Conservation (phyloP, 371 early-diverging fungal species). For the Actinomucor elegans region DNA sequence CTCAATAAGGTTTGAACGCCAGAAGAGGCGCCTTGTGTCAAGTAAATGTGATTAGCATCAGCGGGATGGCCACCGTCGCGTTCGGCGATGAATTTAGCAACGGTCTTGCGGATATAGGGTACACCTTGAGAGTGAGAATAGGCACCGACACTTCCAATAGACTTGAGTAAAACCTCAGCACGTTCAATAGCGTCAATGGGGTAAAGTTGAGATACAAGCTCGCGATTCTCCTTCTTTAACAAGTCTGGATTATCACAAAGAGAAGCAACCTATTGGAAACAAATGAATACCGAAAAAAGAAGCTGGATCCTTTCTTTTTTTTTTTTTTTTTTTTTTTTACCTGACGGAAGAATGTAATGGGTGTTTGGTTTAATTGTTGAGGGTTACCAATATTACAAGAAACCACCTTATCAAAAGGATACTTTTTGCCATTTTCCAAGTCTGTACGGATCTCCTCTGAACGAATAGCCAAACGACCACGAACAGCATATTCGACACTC, state of each 20-base stretch:
- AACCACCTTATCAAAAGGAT: slow-evolving; percentile 73
- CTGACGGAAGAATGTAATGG: slow-evolving; percentile 95
- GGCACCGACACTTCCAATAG: slow-evolving; percentile 83
- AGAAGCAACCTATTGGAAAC: slow-evolving; percentile 73
- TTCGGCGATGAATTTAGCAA: slow-evolving; percentile 82
- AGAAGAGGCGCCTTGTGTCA: slow-evolving; percentile 84
- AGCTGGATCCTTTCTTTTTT: background rate
- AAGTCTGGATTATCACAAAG: slow-evolving; percentile 88
- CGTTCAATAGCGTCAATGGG: slow-evolving; percentile 85
- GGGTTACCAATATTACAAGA: slow-evolving; percentile 97
- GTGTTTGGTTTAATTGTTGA: slow-evolving; percentile 87
- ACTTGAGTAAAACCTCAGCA: slow-evolving; percentile 67
- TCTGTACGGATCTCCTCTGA: slow-evolving; percentile 84
- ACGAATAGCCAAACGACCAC: slow-evolving; percentile 95
- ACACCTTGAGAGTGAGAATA: slow-evolving; percentile 96
- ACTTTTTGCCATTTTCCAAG: slow-evolving; percentile 41
- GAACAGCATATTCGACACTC: slow-evolving; percentile 93
- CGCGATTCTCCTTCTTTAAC: slow-evolving; percentile 54
- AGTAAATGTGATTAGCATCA: slow-evolving; percentile 77
- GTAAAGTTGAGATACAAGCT: slow-evolving; percentile 59
- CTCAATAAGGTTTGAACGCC: slow-evolving; percentile 91
- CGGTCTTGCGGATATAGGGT: slow-evolving; percentile 76
- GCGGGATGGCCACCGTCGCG: slow-evolving; percentile 86
- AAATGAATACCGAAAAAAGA: background rate
- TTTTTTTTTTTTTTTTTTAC: slow-evolving; percentile 39